These are phyloP conservation scores for Acarospora socialis DNA, from an alignment of 2,329 filamentous ascomycete species.

Conservation along the genomic window DNA sequence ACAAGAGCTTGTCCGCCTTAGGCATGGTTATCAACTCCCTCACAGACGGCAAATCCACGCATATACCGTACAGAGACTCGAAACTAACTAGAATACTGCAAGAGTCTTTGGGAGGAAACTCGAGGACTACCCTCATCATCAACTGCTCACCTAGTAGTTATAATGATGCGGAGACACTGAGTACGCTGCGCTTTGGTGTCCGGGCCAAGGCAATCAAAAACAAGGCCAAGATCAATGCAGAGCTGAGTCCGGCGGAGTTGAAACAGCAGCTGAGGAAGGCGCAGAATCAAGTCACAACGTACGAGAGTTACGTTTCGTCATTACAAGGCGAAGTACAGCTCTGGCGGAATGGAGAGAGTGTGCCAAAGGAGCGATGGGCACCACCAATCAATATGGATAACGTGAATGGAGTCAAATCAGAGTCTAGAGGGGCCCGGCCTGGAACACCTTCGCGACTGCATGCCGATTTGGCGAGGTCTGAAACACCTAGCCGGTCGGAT, in stretches of 20 bases:
- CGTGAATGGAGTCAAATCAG: constrained; percentile 32
- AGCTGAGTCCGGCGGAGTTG: constrained; percentile 88
- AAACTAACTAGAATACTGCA: constrained; percentile 95
- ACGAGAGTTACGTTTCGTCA: constrained; percentile 70
- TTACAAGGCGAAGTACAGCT: constrained; percentile 72
- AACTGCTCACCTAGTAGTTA: constrained; percentile 99
- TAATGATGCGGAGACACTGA: constrained; percentile 88
- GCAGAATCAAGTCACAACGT: constrained; percentile 75
- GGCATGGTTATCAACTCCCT: constrained; percentile 98
- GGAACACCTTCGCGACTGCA: constrained; percentile 46
- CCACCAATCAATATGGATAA: constrained; percentile 46
- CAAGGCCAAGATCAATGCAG: constrained; percentile 98
- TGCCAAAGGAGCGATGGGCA: constrained; percentile 83
- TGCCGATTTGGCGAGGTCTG: constrained; percentile 34
- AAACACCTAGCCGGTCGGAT: constrained; percentile 43
- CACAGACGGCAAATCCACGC: constrained; percentile 91
- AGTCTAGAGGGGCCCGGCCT: constrained; percentile 34
- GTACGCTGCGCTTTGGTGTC: constrained; percentile 87
- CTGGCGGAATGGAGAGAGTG: constrained; percentile 78
- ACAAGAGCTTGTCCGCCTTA: constrained; percentile 95
- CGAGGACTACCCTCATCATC: constrained; percentile 93
- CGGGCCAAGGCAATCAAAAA: constrained; percentile 98
- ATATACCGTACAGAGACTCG: constrained; percentile 93
- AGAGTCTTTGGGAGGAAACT: constrained; percentile 95
- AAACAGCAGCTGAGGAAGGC: constrained; percentile 87